Conservation (phyloP, 371 early-diverging fungal genomes). For the Mucor sp. region DNA sequence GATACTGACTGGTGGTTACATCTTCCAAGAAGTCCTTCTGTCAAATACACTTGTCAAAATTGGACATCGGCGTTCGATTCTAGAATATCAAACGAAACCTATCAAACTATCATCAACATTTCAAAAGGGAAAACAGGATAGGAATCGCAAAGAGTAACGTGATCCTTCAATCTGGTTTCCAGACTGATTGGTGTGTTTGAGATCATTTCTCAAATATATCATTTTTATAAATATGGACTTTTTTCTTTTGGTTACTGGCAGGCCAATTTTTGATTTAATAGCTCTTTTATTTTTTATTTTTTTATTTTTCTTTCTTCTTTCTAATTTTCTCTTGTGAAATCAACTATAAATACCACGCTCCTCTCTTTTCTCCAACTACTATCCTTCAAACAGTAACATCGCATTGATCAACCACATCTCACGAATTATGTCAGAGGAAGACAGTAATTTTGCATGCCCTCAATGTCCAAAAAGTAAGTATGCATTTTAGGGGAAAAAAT, state of each 20-base stretch:
- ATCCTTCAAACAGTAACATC: background rate
- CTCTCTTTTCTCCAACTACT: background rate
- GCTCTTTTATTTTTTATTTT: background rate
- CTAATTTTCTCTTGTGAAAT: background rate
- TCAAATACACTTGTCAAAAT: background rate
- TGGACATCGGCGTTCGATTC: background rate
- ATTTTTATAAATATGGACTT: background rate
- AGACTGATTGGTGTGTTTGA: conserved; percentile 6
- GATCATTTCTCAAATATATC: background rate
- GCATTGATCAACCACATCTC: background rate
- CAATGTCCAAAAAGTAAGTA: conserved; percentile 28
- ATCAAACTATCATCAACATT: background rate
- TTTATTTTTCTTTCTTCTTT: conserved; percentile 1
- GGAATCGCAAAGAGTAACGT: background rate
- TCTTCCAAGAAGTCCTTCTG: background rate
- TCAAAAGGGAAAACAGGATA: background rate
- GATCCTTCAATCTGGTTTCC: background rate
- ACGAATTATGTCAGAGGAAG: background rate
- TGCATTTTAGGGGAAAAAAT: background rate
- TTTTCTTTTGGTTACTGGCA: background rate
- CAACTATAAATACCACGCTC: background rate
- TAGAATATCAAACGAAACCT: conserved; percentile 1
- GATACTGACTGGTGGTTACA: background rate
- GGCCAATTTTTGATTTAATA: background rate
- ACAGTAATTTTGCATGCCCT: conserved; percentile 6